phyloP scores from a whole-genome alignment of 2,329 filamentous ascomycete genomes.

The Exophiala alcalophila region DNA sequence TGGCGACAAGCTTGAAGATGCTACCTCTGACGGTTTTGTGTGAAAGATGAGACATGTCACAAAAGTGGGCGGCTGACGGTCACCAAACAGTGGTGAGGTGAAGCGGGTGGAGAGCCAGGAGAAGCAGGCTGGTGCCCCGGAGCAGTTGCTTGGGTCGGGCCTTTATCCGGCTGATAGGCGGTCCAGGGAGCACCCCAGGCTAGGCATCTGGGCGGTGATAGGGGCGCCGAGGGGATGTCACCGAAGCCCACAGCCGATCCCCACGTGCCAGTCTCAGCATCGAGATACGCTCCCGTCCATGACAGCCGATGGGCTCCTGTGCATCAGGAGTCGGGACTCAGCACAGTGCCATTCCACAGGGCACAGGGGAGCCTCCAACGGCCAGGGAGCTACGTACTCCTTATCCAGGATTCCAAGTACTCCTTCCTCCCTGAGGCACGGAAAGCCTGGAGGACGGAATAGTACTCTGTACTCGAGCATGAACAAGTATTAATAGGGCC shows the following conservation, averaged over 20 bases:
- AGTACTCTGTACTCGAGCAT: too few relatives aligned
- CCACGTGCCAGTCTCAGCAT: slow-evolving; percentile 25
- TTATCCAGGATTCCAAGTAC: too few relatives aligned
- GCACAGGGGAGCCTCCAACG: too few relatives aligned
- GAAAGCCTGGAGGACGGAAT: too few relatives aligned
- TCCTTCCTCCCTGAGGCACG: too few relatives aligned
- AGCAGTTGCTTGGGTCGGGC: slow-evolving; percentile 3
- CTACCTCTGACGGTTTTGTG: slow-evolving; percentile 20
- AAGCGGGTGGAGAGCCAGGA: slow-evolving; percentile 7
- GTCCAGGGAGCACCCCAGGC: too few relatives aligned
- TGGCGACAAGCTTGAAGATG: slow-evolving; percentile 24
- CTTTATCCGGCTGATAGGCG: slow-evolving; percentile 9
- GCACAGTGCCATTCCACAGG: too few relatives aligned
- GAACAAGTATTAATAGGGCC: too few relatives aligned
- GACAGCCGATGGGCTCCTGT: slow-evolving; percentile 1
- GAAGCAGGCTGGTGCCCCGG: neutral
- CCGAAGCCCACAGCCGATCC: slow-evolving; percentile 10
- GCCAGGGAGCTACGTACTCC: too few relatives aligned
- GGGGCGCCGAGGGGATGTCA: slow-evolving; percentile 7
- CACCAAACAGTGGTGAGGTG: slow-evolving; percentile 24
- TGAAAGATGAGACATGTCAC: slow-evolving; percentile 27
- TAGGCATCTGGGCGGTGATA: slow-evolving; percentile 6
- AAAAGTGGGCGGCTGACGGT: slow-evolving; percentile 20
- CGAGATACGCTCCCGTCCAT: neutral
- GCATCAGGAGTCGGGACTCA: neutral